Base-by-base conservation (phyloP, 148 eudicot species). In the Bassia scoparia region DNA sequence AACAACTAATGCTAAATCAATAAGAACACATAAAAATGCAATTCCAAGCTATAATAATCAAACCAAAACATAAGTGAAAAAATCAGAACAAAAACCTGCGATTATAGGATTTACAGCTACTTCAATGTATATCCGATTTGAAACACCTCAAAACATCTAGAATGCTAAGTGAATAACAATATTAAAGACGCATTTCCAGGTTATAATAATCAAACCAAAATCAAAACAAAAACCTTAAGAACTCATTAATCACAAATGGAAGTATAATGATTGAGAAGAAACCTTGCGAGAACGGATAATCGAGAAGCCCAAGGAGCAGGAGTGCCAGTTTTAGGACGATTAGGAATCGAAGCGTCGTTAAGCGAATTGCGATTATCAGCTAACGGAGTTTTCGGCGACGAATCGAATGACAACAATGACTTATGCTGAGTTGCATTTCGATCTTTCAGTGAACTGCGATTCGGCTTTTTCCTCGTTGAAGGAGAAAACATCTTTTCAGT, bases 271-370 rank as follows among this genome's bases (percentile, higher is more conserved):
- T n/a, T n/a, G n/a, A n/a, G 14, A 61, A 3, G 13, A 5, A 26
- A 93, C 98, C 97, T 86, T 61, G 98, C 92, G 24, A 86, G 86
- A 31, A 91, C 89, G 44, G 97, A 93, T 24, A 89, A 84, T 34
- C 97, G 97, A 72, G 97, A 83, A 43, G 92, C 79, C 97, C 98
- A 93, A 1, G 98, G 98, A 27, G 98, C 97, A 14, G 98, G 98
- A 66, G 98, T 93, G 63, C 98, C 98, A 46, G 90, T 89, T 74
- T 79, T 70, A 10, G 98, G 98, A 46, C 98, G 97, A 78, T 90
- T 82, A 33, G 87, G 85, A 61, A 90, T 41, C 0, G 61, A 53
- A 53, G 50, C 61, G 48, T 74, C 85, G 71, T 48, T 67, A 31
- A 43, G 55, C 18, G 70, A 43, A 30, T 33, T 74, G 31, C 85